Evolutionary conservation across 495 filamentous ascomycete species (phyloP), one percentile per base, ranked within the genome.

Genomic region (Daldinia vernicosa): DNA sequence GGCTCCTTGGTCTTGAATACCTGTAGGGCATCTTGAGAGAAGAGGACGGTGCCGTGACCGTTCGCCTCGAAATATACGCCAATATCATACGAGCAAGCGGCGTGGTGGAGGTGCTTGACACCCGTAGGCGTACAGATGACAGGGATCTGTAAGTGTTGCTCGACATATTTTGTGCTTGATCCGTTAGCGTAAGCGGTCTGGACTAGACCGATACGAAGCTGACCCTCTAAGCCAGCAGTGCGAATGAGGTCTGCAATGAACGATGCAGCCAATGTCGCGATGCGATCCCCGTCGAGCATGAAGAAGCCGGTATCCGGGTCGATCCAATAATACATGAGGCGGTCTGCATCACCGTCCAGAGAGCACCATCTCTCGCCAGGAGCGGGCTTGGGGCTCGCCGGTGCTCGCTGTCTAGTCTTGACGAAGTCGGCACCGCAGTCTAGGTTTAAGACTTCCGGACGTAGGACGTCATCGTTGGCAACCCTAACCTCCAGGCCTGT

Each of bases 41-140:
- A 99, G 40, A 97, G 89, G 26, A 98, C 92, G 26, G 95, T 99
- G 60, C 95, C 95, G 79, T 99, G 95, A 54, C 95, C 95, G 75
- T 99, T 99, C 55, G 95, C 95, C 81, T 99, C 95, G 75, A 99
- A 99, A 81, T 99, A 99, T 59, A 98, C 93, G 45, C 95, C 95
- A 56, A 97, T 89, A 75, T 98, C 96, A 72, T 93, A 96, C 24
- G 90, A 90, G 60, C 91, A 87, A 30, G 95, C 95, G 15, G 92
- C 95, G 76, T 98, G 96, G 81, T 99, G 95, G 43, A 99, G 90
- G 77, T 97, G 90, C 84, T 99, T 99, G 50, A 99, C 96, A 74
- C 95, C 95, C 1, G 95, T 99, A 47, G 93, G 88, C 12, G 95
- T 98, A 86, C 92, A 98, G 60, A 95, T 88, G 22, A 95, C 93